phyloP scores from a whole-genome alignment of 2,329 filamentous ascomycete genomes.

The Epichloe festucae region DNA sequence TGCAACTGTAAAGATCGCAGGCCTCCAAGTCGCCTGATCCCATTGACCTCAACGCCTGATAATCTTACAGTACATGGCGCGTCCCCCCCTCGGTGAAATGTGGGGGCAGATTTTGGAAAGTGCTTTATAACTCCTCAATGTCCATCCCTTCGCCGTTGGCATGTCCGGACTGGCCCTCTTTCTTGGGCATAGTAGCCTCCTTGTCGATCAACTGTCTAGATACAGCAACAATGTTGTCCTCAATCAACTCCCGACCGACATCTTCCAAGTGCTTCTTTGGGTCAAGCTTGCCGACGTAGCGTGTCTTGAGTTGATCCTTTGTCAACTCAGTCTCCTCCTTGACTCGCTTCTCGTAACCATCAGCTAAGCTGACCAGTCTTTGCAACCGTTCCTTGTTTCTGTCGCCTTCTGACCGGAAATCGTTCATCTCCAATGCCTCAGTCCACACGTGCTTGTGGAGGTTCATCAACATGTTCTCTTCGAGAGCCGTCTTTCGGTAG shows the following conservation, averaged over 20 bases:
- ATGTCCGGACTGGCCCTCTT: conserved; percentile 40
- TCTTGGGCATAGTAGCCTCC: conserved; percentile 81
- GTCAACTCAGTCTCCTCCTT: conserved; percentile 97
- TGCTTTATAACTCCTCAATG: conserved; percentile 35
- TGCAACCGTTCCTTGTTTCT: conserved; percentile 82
- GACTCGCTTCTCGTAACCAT: conserved; percentile 96
- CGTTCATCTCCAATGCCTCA: conserved; percentile 90
- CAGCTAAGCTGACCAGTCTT: conserved; percentile 75
- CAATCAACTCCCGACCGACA: conserved; percentile 89
- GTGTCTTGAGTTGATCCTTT: conserved; percentile 95
- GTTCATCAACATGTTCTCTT: conserved; percentile 99
- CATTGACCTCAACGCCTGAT: conserved; percentile 18
- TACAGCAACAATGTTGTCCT: conserved; percentile 99
- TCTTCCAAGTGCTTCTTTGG: conserved; percentile 99
- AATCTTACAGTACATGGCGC: conserved; percentile 17
- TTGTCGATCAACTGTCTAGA: conserved; percentile 99
- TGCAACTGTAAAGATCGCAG: neutral
- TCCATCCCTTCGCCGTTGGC: conserved; percentile 54
- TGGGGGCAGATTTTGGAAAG: conserved; percentile 3
- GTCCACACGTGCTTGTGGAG: conserved; percentile 99
- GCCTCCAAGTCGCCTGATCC: conserved; percentile 12
- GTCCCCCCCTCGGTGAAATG: conserved; percentile 10
- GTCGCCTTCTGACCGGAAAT: conserved; percentile 74
- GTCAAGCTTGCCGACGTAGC: conserved; percentile 97
- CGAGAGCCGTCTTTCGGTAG: conserved; percentile 91